Conservation (phyloP, 257 asterid species). For the Solanum clarkiae region DNA sequence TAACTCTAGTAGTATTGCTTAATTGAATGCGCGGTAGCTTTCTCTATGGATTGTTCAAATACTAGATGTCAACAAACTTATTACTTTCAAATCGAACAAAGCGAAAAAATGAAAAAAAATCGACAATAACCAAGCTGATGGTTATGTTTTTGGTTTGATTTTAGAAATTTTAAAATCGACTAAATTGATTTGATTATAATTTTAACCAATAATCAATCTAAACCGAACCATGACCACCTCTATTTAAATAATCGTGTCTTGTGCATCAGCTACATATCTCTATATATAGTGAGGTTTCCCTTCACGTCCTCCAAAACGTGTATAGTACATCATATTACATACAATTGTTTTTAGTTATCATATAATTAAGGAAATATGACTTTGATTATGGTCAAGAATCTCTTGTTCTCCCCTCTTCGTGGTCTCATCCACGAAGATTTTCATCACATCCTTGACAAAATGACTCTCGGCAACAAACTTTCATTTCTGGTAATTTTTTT, state of each 20-base stretch:
- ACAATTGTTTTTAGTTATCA: background rate
- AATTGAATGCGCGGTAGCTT: no score
- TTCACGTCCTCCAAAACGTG: background rate
- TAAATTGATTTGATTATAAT: no score
- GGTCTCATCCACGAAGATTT: constrained; percentile 37
- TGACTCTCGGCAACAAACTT: constrained; percentile 34
- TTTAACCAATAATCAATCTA: no score
- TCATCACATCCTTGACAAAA: constrained; percentile 17
- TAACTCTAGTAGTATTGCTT: no score
- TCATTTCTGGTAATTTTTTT: constrained; percentile 28
- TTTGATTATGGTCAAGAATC: constrained; percentile 9
- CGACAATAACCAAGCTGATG: no score
- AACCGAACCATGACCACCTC: no score
- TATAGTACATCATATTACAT: background rate
- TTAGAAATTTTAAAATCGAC: no score
- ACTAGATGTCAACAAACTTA: no score
- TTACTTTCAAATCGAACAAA: no score
- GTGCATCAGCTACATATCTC: background rate
- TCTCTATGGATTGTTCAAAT: no score
- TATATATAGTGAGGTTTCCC: background rate
- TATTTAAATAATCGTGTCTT: background rate
- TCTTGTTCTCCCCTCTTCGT: constrained; percentile 25
- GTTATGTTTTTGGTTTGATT: no score
- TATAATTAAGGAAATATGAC: background rate
- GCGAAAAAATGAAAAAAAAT: no score